Evolutionary conservation across 139 green algal genomes (phyloP).

Genomic region (Micractinium sp.): DNA sequence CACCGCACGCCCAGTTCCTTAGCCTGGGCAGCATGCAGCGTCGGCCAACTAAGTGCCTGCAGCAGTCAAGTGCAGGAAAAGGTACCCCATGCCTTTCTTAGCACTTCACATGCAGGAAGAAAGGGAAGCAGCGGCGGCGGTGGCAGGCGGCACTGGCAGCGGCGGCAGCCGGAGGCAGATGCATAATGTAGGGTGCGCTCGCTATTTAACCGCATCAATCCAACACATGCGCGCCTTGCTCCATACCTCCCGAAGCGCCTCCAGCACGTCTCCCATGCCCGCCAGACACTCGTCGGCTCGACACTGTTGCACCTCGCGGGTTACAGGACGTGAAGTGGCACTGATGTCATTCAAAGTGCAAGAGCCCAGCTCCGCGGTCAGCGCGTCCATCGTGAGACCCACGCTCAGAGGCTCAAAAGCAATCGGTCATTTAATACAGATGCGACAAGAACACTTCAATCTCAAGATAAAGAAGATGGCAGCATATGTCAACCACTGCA

Average conservation of each 20-base stretch:
- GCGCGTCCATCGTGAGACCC: too few species aligned
- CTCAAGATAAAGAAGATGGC: too few species aligned
- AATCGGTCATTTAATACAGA: too few species aligned
- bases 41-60: constrained; percentile 67
- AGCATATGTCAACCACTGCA: too few species aligned
- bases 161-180: neutral
- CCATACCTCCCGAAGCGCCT: constrained; percentile 66
- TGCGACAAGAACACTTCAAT: too few species aligned
- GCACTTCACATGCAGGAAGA: neutral
- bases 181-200: too few species aligned
- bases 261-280: constrained; percentile 47
- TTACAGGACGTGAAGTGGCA: too few species aligned
- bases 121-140: neutral
- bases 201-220: neutral
- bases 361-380: too few species aligned
- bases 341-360: too few species aligned
- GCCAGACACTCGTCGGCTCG: constrained; percentile 24
- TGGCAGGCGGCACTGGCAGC: too few species aligned
- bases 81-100: neutral
- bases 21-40: constrained; percentile 50
- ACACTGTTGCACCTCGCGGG: too few species aligned
- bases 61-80: neutral
- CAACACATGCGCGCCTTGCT: neutral
- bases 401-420: too few species aligned
- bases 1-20: constrained; percentile 66